Conservation (phyloP, 306 rosid species). For the Pueraria montana region DNA sequence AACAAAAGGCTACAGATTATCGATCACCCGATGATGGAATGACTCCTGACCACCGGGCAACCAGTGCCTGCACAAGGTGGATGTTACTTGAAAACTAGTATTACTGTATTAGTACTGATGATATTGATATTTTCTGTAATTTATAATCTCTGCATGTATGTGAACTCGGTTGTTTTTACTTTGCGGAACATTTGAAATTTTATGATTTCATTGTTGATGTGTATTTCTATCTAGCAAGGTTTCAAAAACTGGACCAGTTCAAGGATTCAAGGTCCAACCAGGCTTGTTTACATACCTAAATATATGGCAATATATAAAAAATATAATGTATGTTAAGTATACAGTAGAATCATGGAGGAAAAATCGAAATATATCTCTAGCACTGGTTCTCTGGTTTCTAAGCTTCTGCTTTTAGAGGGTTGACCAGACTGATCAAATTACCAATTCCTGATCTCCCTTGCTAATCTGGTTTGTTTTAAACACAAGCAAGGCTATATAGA, state of each 20-base stretch:
- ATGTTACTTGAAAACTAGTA: constrained; percentile 29
- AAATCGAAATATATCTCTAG: constrained; percentile 35
- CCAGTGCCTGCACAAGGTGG: constrained; percentile 96
- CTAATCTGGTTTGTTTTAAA: neutral
- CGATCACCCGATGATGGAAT: constrained; percentile 94
- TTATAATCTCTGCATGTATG: constrained; percentile 17
- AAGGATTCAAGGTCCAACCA: constrained; percentile 18
- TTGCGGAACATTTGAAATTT: constrained; percentile 32
- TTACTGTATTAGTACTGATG: neutral
- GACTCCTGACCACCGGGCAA: constrained; percentile 95
- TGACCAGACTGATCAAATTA: neutral
- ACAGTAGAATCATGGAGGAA: constrained; percentile 22
- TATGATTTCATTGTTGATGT: constrained; percentile 26
- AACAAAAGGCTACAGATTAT: constrained; percentile 94
- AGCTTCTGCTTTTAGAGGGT: constrained; percentile 39
- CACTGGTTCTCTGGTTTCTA: constrained; percentile 9
- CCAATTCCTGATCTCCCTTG: constrained; percentile 18
- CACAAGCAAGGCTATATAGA: constrained; percentile 10
- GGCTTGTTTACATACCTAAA: constrained; percentile 8
- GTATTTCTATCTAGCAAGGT: constrained; percentile 9
- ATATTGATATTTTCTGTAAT: constrained; percentile 22
- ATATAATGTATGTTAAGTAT: neutral
- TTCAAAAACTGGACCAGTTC: constrained; percentile 14
- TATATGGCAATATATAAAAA: constrained; percentile 4
- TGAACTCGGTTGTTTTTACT: constrained; percentile 38